Evolutionary conservation across 345 rosid genomes (phyloP).

Genomic region (Salix dunnii): DNA sequence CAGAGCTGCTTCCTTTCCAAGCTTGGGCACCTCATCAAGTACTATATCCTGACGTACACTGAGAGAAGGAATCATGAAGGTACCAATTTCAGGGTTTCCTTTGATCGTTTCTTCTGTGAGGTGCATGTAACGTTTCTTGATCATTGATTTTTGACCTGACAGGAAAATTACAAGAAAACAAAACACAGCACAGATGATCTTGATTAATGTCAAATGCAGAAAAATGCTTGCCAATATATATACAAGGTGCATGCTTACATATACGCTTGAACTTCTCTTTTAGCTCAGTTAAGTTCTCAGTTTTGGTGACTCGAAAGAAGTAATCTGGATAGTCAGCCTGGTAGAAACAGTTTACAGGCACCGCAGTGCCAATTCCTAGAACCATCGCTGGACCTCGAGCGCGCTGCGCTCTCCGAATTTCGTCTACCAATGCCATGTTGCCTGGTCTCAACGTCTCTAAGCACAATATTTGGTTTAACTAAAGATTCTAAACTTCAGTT

Average conservation of each 20-base stretch:
- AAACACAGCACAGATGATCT: too few relatives aligned
- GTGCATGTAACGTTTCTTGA: constrained; percentile 62
- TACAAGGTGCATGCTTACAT: constrained; percentile 37
- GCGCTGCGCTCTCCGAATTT: constrained; percentile 35
- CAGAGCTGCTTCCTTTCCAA: constrained; percentile 73
- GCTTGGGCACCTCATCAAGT: constrained; percentile 72
- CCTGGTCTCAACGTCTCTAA: too few relatives aligned
- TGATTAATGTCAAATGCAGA: too few relatives aligned
- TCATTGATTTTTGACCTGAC: constrained; percentile 66
- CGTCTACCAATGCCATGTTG: constrained; percentile 41
- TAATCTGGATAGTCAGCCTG: constrained; percentile 49
- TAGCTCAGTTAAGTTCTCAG: constrained; percentile 44
- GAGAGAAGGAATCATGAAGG: constrained; percentile 63
- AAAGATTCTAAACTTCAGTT: too few relatives aligned
- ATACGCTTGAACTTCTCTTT: constrained; percentile 57
- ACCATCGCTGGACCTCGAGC: constrained; percentile 51
- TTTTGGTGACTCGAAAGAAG: constrained; percentile 50
- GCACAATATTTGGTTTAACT: too few relatives aligned
- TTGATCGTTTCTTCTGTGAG: constrained; percentile 62
- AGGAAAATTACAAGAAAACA: background rate
- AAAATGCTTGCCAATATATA: too few relatives aligned
- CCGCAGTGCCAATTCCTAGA: constrained; percentile 52
- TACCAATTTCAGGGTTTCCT: constrained; percentile 56
- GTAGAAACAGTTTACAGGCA: constrained; percentile 38
- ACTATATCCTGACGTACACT: constrained; percentile 71